These are phyloP conservation scores for Colletotrichum sp. DNA, from an alignment of 2,329 filamentous ascomycete species.

Conservation along the genomic window DNA sequence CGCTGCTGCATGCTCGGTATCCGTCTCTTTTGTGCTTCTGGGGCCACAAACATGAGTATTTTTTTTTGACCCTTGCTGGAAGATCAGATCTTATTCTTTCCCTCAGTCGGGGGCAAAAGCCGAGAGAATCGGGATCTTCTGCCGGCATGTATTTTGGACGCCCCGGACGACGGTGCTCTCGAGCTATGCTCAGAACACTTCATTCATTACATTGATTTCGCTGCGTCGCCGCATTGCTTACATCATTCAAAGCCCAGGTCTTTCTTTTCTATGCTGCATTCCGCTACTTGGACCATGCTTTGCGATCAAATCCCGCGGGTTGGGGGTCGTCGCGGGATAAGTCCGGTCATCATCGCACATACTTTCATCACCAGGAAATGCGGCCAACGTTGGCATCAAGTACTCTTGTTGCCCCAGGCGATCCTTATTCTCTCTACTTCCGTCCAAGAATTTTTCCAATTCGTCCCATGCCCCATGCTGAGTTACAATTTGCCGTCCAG, in stretches of 20 bases:
- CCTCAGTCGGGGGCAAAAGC: neutral
- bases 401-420: neutral
- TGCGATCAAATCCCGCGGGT: neutral
- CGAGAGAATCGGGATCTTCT: neutral
- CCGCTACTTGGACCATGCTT: neutral
- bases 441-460: neutral
- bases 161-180: neutral
- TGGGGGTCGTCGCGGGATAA: neutral
- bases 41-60: neutral
- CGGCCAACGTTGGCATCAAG: neutral
- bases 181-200: neutral
- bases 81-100: neutral
- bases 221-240: neutral
- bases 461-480: accelerated
- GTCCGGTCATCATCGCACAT: neutral
- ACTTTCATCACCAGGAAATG: neutral
- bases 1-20: neutral
- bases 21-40: neutral
- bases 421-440: neutral
- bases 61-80: neutral
- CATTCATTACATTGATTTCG: neutral
- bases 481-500: neutral
- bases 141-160: neutral
- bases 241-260: neutral
- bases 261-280: neutral